Conservation (phyloP, 768 basidiomycete genomes). For the Termitomyces sp. region DNA sequence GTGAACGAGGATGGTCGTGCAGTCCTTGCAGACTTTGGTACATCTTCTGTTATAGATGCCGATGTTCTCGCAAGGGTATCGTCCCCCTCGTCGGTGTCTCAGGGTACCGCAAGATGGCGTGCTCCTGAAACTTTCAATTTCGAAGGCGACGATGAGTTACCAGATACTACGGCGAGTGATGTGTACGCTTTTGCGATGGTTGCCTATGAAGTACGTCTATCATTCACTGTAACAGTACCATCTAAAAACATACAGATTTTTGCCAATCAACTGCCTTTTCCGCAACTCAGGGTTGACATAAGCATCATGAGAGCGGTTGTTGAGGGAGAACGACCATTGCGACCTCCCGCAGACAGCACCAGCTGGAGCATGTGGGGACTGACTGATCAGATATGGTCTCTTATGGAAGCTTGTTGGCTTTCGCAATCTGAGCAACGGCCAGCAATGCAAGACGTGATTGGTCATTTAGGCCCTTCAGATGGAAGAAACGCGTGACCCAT, state of each 20-base stretch:
- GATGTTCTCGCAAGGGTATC: neutral
- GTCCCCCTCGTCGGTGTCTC: neutral
- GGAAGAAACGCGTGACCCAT: neutral
- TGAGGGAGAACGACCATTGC: neutral
- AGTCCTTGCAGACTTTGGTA: neutral
- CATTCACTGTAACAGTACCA: neutral
- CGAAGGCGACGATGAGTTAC: neutral
- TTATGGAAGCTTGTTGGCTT: slow-evolving; percentile 1
- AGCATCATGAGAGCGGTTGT: neutral
- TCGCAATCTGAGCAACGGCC: neutral
- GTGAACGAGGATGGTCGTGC: neutral
- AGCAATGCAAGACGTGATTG: neutral
- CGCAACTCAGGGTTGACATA: neutral
- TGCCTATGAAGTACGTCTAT: neutral
- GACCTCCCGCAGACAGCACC: neutral
- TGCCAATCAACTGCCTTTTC: neutral
- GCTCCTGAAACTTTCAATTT: slow-evolving; percentile 5
- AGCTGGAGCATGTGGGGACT: slow-evolving; percentile 1
- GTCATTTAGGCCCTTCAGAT: neutral
- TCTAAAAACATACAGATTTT: neutral
- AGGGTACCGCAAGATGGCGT: slow-evolving; percentile 1
- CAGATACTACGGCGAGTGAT: neutral
- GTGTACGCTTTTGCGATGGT: slow-evolving; percentile 4
- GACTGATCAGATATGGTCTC: neutral
- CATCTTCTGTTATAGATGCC: neutral